These are phyloP conservation scores for Trametes cubensis DNA, from an alignment of 768 basidiomycete genomes.

Conservation along the genomic window DNA sequence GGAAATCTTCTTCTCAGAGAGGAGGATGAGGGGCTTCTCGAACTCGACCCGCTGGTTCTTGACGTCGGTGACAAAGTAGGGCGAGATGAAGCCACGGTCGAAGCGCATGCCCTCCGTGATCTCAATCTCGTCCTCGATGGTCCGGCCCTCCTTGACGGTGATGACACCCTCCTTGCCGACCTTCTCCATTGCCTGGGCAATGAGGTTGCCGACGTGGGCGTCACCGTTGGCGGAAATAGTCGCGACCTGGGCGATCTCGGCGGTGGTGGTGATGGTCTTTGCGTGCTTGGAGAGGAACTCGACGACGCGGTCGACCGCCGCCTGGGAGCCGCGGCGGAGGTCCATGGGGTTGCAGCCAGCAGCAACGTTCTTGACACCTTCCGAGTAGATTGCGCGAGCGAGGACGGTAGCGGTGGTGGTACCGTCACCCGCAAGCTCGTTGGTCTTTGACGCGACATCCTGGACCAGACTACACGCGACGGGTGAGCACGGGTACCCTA, in stretches of 20 bases:
- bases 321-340: slow-evolving; percentile 96
- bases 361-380: slow-evolving; percentile 99
- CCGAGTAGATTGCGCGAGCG: slow-evolving; percentile 95
- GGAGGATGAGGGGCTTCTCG: slow-evolving; percentile 92
- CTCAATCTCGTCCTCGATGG: slow-evolving; percentile 98
- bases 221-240: slow-evolving; percentile 88
- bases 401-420: slow-evolving; percentile 98
- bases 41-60: slow-evolving; percentile 95
- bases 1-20: slow-evolving; percentile 98
- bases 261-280: slow-evolving; percentile 93
- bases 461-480: slow-evolving; percentile 75
- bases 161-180: slow-evolving; percentile 99
- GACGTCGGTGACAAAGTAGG: slow-evolving; percentile 98
- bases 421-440: slow-evolving; percentile 96
- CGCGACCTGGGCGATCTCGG: slow-evolving; percentile 99
- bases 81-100: slow-evolving; percentile 97
- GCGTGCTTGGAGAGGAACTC: slow-evolving; percentile 87
- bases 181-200: slow-evolving; percentile 99
- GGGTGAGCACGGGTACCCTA: slow-evolving; percentile 12
- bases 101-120: slow-evolving; percentile 99
- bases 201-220: slow-evolving; percentile 87
- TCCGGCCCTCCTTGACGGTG: slow-evolving; percentile 98
- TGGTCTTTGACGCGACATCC: slow-evolving; percentile 95
- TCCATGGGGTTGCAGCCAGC: slow-evolving; percentile 99
- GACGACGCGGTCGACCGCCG: slow-evolving; percentile 92